These are phyloP conservation scores for Penicilliopsis zonata DNA, from an alignment of 495 filamentous ascomycete species.

Conservation along the genomic window DNA sequence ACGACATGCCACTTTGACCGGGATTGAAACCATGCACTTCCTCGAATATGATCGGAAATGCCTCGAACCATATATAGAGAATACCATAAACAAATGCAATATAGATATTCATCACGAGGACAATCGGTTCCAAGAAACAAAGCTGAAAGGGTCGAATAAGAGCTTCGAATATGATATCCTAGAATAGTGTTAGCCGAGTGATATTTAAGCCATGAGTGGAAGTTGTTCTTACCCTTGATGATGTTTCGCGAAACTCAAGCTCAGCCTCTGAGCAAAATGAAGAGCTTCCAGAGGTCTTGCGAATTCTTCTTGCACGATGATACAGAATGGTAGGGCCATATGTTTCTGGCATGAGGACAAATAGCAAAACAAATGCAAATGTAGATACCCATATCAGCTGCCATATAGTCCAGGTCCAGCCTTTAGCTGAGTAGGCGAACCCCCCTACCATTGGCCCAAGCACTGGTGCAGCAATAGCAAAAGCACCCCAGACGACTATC, in stretches of 20 bases:
- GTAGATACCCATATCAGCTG: constrained; percentile 31
- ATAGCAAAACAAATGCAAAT: constrained; percentile 31
- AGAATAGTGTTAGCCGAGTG: too few relatives aligned
- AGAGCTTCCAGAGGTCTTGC: constrained; percentile 22
- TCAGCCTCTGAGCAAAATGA: constrained; percentile 28
- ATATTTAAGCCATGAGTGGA: too few relatives aligned
- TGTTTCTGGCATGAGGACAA: constrained; percentile 40
- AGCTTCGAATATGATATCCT: constrained; percentile 22
- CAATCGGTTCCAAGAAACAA: constrained; percentile 21
- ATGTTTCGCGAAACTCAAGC: constrained; percentile 30
- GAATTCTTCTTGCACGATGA: constrained; percentile 36
- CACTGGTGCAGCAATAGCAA: constrained; percentile 30
- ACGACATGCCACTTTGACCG: constrained; percentile 16
- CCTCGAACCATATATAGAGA: constrained; percentile 18
- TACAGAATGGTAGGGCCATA: constrained; percentile 39
- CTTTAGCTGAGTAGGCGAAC: constrained; percentile 41
- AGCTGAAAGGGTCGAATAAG: constrained; percentile 26
- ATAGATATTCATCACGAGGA: constrained; percentile 19
- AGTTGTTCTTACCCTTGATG: too few relatives aligned
- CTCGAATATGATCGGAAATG: constrained; percentile 18
- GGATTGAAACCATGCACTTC: constrained; percentile 14
- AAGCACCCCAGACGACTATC: constrained; percentile 33
- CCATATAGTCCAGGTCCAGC: constrained; percentile 47
- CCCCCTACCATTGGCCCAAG: constrained; percentile 50
- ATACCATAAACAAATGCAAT: constrained; percentile 18